These are phyloP conservation scores for Xylariales sp. DNA, from an alignment of 2,329 filamentous ascomycete genomes.

Conservation along the genomic window DNA sequence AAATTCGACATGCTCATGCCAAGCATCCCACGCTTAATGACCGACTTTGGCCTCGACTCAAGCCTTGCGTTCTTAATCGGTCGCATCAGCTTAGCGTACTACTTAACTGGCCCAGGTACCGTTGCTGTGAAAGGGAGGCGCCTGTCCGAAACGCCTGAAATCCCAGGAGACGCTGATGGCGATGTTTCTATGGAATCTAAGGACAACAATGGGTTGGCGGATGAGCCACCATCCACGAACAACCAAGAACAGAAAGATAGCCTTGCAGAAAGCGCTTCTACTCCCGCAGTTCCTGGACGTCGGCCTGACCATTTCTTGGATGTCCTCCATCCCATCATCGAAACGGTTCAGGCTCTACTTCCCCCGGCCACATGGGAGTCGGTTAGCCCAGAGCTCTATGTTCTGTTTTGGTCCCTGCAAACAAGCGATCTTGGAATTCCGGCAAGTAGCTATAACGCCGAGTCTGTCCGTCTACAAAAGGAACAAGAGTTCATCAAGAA, in stretches of 20 bases:
- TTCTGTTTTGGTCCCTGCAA: conserved; percentile 88
- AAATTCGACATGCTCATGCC: conserved; percentile 80
- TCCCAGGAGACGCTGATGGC: conserved; percentile 45
- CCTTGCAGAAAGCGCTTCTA: conserved; percentile 15
- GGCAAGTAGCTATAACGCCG: conserved; percentile 71
- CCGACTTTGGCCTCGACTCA: conserved; percentile 74
- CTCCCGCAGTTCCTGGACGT: conserved; percentile 25
- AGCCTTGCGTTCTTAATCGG: conserved; percentile 82
- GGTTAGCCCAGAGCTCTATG: conserved; percentile 77
- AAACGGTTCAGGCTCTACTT: conserved; percentile 58
- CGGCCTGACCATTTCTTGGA: conserved; percentile 55
- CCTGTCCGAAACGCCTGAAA: conserved; percentile 18
- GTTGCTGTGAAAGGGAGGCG: conserved; percentile 21
- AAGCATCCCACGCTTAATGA: conserved; percentile 67
- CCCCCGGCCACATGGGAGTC: conserved; percentile 62
- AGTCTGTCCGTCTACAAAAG: conserved; percentile 64
- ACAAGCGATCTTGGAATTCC: conserved; percentile 78
- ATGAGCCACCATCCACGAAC: conserved; percentile 12
- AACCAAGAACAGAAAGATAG: conserved; percentile 14
- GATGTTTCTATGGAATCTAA: conserved; percentile 51
- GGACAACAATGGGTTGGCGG: conserved; percentile 12
- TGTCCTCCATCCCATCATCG: conserved; percentile 69
- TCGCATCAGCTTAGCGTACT: conserved; percentile 67
- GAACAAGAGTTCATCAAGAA: conserved; percentile 63
- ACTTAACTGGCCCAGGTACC: conserved; percentile 43